Conservation (phyloP, 495 filamentous ascomycete genomes). For the Aspergillus wentii region DNA sequence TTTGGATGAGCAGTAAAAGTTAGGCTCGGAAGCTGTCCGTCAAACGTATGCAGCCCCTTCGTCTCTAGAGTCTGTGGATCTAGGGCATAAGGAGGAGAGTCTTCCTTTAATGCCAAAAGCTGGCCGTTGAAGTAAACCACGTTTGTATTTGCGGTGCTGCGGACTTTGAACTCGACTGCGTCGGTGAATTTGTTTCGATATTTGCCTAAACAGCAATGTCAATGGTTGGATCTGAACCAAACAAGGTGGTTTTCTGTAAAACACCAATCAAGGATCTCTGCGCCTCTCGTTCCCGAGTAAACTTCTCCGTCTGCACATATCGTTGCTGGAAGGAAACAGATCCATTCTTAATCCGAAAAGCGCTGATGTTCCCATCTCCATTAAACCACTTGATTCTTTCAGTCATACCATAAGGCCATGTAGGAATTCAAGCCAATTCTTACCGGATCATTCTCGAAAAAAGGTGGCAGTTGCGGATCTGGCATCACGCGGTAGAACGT, state of each 20-base stretch:
- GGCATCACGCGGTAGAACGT: constrained; percentile 24
- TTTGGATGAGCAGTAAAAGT: constrained; percentile 62
- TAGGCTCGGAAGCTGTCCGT: constrained; percentile 46
- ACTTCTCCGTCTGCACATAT: constrained; percentile 51
- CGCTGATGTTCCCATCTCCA: constrained; percentile 41
- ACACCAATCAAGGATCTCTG: constrained; percentile 33
- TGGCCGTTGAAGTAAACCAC: constrained; percentile 47
- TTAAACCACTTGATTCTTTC: constrained; percentile 19
- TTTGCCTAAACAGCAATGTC: no score
- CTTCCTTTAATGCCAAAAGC: constrained; percentile 52
- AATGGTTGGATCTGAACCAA: no score
- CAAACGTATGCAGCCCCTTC: constrained; percentile 49
- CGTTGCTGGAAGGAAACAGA: constrained; percentile 45
- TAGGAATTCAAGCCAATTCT: no score
- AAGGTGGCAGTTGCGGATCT: constrained; percentile 22
- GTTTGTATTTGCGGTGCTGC: constrained; percentile 52
- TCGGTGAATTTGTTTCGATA: constrained; percentile 55
- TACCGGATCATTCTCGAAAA: constrained; percentile 14
- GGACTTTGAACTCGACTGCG: constrained; percentile 40
- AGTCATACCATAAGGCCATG: no score
- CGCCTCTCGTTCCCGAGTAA: constrained; percentile 33
- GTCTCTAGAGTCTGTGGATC: constrained; percentile 53
- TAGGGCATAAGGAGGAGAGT: constrained; percentile 51
- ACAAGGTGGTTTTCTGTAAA: background rate
- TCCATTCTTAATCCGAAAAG: constrained; percentile 47